Evolutionary conservation across 257 asterid genomes (phyloP).

Genomic region (Paulownia fortunei): DNA sequence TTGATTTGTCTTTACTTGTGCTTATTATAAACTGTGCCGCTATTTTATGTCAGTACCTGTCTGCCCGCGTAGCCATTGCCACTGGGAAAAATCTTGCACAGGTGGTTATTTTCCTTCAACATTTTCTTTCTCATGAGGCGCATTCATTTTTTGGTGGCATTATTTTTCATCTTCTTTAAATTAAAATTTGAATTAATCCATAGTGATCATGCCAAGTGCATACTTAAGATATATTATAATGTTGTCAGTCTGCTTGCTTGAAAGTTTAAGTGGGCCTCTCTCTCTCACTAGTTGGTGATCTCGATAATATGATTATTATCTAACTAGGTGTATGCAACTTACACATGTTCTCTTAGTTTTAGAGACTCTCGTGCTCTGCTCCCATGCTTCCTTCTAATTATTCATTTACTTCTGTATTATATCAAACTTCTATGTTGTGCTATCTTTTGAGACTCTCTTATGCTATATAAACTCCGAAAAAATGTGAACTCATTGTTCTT

Average conservation of each 20-base stretch:
- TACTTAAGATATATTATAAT: not conserved
- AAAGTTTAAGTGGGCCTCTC: constrained; percentile 5
- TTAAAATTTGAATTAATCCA: not conserved
- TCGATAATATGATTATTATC: constrained; percentile 3
- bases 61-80: constrained; percentile 83
- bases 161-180: not conserved
- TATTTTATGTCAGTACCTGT: constrained; percentile 82
- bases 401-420: not conserved
- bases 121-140: constrained; percentile 7
- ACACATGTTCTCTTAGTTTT: not conserved
- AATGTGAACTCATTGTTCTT: constrained; percentile 38
- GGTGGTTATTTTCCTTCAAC: constrained; percentile 53
- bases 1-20: constrained; percentile 63
- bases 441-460: not conserved
- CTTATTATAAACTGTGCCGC: constrained; percentile 72
- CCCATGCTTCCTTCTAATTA: not conserved
- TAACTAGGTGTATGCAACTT: not conserved
- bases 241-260: not conserved
- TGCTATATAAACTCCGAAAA: constrained; percentile 8
- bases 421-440: not conserved
- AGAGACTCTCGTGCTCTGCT: not conserved
- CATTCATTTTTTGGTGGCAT: not conserved
- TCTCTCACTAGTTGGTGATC: not conserved
- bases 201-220: not conserved
- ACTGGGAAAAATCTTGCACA: constrained; percentile 90